Evolutionary conservation across 2,329 filamentous ascomycete species (phyloP), one percentile per base, ranked within the genome.

Genomic region (Chalaropsis thielavioides): DNA sequence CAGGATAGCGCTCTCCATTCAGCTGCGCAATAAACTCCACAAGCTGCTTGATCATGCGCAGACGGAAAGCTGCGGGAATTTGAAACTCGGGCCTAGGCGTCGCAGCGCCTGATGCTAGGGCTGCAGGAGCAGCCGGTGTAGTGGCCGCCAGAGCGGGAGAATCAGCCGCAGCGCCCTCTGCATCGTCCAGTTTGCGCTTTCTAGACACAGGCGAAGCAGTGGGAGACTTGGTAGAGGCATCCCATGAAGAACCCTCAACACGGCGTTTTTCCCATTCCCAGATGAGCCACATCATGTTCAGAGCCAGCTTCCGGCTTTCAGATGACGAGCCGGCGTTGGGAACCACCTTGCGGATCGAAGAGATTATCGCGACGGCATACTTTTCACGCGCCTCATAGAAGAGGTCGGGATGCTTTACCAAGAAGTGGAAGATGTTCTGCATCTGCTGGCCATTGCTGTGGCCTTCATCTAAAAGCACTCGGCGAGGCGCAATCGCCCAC

Each of bases 331-430:
- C 95, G 3, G 89, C 87, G 2, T 90, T 86, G 24, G 83, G 81
- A 0, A 92, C 91, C 64, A 99, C 89, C 75, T 97, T 97, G 63
- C 89, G 83, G 43, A 99, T 79, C 3, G 90, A 92, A 0, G 86
- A 87, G 65, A 99, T 92, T 72, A 99, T 95, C 68, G 94, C 83
- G 65, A 88, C 83, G 3, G 91, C 85, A 69, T 97, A 95, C 72
- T 92, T 92, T 69, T 99, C 94, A 64, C 94, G 82, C 0, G 90
- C 91, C 68, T 97, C 92, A 70, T 95, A 99, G 76, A 99, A 99
- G 3, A 99, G 78, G 71, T 94, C 87, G 0, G 92, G 88, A 72
- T 99, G 92, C 65, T 89, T 85, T 43, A 96, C 92, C 41, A 99
- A 80, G 76, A 99, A 99, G 71, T 96, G 89, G 78, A 96, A 97